Conservation (phyloP, 2,329 filamentous ascomycete genomes). For the Pseudogymnoascus sp. region DNA sequence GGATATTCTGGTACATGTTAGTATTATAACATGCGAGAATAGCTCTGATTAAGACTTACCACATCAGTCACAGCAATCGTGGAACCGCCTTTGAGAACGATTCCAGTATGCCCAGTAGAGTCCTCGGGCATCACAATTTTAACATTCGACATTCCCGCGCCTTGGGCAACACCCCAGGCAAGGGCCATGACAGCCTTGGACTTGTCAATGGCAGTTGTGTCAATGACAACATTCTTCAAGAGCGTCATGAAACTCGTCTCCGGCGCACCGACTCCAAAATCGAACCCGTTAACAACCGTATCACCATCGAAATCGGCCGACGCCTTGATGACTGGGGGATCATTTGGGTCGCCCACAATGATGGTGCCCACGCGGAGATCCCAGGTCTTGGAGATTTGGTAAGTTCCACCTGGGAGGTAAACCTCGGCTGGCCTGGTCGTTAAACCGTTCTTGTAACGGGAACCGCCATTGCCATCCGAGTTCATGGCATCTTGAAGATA, state of each 20-base stretch:
- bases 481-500: neutral
- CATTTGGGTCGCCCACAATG: conserved; percentile 31
- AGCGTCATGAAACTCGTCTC: conserved; percentile 31
- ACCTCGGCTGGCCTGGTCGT: neutral
- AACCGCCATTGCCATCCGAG: neutral
- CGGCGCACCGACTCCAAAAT: conserved; percentile 22
- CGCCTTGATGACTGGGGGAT: conserved; percentile 26
- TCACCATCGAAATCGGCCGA: conserved; percentile 17
- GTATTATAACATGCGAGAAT: neutral
- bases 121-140: conserved; percentile 30
- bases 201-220: conserved; percentile 27
- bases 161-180: conserved; percentile 33
- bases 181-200: conserved; percentile 26
- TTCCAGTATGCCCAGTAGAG: conserved; percentile 28
- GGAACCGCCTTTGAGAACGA: conserved; percentile 26
- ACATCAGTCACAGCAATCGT: conserved; percentile 17
- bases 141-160: conserved; percentile 32
- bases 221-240: conserved; percentile 32
- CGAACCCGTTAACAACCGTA: conserved; percentile 24
- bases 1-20: neutral
- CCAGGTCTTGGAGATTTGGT: neutral
- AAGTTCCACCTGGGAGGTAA: conserved; percentile 8
- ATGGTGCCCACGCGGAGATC: conserved; percentile 25
- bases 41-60: neutral
- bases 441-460: neutral